phyloP scores from a whole-genome alignment of 768 basidiomycete genomes.

The Leccinum disarticulatum region DNA sequence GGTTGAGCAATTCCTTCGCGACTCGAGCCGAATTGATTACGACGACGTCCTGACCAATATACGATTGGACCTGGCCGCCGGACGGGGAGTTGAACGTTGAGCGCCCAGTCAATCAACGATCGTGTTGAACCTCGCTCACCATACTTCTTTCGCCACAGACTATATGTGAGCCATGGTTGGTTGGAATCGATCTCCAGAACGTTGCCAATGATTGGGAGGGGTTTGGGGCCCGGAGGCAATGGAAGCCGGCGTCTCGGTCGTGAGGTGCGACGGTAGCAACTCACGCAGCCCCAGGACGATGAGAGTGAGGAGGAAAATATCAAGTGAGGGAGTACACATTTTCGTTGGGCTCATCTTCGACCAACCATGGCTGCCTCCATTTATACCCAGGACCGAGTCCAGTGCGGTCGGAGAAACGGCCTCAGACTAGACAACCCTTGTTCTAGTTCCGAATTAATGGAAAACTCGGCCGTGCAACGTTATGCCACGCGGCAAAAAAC shows the following conservation, averaged over 20 bases:
- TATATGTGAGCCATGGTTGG: conserved; percentile 29
- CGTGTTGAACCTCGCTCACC: conserved; percentile 11
- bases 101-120: background rate
- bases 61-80: conserved; percentile 26
- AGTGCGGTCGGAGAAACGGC: conserved; percentile 7
- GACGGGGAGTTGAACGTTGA: background rate
- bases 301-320: conserved; percentile 10
- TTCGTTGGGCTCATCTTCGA: background rate
- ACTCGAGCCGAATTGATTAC: conserved; percentile 28
- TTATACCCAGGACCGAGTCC: conserved; percentile 16
- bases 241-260: conserved; percentile 9
- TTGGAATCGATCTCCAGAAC: conserved; percentile 23
- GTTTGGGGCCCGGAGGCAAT: conserved; percentile 25
- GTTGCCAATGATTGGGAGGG: conserved; percentile 27
- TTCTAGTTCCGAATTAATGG: conserved; percentile 2
- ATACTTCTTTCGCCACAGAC: conserved; percentile 30
- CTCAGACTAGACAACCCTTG: conserved; percentile 11
- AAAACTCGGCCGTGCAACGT: conserved; percentile 1
- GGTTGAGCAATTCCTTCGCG: conserved; percentile 30
- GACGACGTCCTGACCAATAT: conserved; percentile 28
- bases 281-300: conserved; percentile 12
- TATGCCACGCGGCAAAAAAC: conserved; percentile 11
- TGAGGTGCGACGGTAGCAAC: conserved; percentile 7
- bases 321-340: conserved; percentile 12
- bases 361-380: background rate